Evolutionary conservation across 2,329 filamentous ascomycete genomes (phyloP), one percentile per base, ranked within the genome.

Genomic region (Capronia americana): DNA sequence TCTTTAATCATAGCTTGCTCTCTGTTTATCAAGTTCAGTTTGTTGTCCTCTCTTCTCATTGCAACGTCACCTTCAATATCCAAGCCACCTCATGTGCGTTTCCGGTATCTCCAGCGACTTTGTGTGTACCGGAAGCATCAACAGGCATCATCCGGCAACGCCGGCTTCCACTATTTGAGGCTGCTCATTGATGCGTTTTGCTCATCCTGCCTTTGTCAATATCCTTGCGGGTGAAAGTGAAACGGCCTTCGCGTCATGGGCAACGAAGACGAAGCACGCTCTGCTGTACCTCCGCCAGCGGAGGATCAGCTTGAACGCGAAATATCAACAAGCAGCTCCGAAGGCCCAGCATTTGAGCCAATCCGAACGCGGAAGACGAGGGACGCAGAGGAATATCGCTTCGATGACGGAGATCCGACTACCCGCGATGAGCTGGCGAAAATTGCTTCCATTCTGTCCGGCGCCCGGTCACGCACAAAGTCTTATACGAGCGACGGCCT

Each of bases 281-380:
- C 5, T 30, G 6, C 60, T 44, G 32, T 26, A 34, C 17, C 50
- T 4, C 51, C 53, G 32, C 38, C 38, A 7, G 32, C 26, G 5
- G 34, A 41, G 12, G 20, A 65, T 20, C 51, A 32, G 6, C 51
- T 65, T n/a, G 50, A 65, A 12, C 63, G 57, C 26, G 57, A 61
- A 50, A 61, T 66, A 11, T 63, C 64, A 14, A 66, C 83, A 82
- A 55, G 83, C 82, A 66, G 68, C 41, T 70, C 68, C 32, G 65
- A 67, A 44, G 63, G 63, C 2, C 68, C 63, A 14, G 20, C 30
- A 24, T 70, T 70, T 50, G 68, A 70, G 53, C 66, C 66, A 32
- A 69, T 70, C 30, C 68, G 68, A n/a, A 67, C 68, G 12, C 64
- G 63, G 41, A 70, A 58, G 55, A 68, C 68, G 7, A 62, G 68